These are phyloP conservation scores for Pseudoturritis turrita DNA, from an alignment of 345 rosid species.

Conservation along the genomic window DNA sequence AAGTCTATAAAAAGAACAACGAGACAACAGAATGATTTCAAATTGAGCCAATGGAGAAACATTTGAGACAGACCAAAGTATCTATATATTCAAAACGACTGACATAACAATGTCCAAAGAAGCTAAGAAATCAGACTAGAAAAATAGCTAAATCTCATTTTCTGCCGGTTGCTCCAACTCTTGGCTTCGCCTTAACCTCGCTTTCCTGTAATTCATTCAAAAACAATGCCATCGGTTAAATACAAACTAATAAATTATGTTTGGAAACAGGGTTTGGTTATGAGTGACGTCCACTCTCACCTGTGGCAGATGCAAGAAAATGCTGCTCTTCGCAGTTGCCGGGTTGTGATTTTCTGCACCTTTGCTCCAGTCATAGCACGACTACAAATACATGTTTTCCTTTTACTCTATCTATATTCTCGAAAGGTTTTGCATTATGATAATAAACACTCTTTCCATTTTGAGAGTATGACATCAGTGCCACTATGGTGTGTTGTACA, in stretches of 20 bases:
- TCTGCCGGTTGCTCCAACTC: conserved; percentile 48
- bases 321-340: conserved; percentile 31
- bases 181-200: conserved; percentile 87
- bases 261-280: not conserved
- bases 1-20: too few relatives aligned
- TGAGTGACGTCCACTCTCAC: not conserved
- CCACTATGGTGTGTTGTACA: not conserved
- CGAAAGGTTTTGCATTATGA: not conserved
- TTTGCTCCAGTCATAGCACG: conserved; percentile 97
- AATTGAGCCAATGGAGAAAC: too few relatives aligned
- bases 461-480: not conserved
- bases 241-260: not conserved
- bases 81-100: too few relatives aligned
- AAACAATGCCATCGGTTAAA: not conserved
- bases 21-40: too few relatives aligned
- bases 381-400: conserved; percentile 32
- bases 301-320: conserved; percentile 34
- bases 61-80: too few relatives aligned
- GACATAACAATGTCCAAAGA: not conserved
- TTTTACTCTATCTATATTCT: not conserved
- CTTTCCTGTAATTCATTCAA: conserved; percentile 47
- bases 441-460: too few relatives aligned
- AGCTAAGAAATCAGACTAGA: not conserved
- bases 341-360: conserved; percentile 41
- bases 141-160: conserved; percentile 45